Evolutionary conservation across 495 filamentous ascomycete genomes (phyloP).

Genomic region (Friedmanniomyces simplex): DNA sequence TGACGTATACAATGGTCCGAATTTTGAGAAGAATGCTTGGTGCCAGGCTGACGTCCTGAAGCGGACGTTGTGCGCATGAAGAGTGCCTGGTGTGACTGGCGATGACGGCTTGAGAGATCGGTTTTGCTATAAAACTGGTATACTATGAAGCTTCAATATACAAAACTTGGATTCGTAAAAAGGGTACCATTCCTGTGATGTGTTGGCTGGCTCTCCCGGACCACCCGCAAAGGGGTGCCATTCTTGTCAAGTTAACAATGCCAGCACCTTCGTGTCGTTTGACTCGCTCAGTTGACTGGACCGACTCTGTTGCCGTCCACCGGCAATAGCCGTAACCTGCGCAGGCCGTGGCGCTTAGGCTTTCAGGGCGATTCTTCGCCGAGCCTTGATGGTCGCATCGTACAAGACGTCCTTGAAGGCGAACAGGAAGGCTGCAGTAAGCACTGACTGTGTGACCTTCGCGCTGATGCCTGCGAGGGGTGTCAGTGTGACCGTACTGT

Average conservation of each 20-base stretch:
- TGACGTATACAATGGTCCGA: slow-evolving; percentile 21
- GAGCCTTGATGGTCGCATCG: slow-evolving; percentile 46
- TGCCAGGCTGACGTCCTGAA: slow-evolving; percentile 25
- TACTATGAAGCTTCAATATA: too few species aligned
- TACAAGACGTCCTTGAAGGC: slow-evolving; percentile 92
- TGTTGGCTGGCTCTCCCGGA: too few species aligned
- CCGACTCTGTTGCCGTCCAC: too few species aligned
- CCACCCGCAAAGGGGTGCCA: too few species aligned
- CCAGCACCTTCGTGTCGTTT: too few species aligned
- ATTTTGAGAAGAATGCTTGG: slow-evolving; percentile 20
- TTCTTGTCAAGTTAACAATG: too few species aligned
- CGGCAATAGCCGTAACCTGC: neutral
- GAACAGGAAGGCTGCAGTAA: slow-evolving; percentile 94
- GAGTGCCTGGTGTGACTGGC: too few species aligned
- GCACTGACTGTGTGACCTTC: slow-evolving; percentile 90
- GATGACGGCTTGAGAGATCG: too few species aligned
- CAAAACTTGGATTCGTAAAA: too few species aligned
- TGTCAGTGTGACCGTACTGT: neutral
- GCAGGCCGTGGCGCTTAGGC: neutral
- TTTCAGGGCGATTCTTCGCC: slow-evolving; percentile 37
- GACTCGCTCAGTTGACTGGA: too few species aligned
- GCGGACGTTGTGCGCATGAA: slow-evolving; percentile 7
- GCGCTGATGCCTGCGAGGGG: slow-evolving; percentile 65
- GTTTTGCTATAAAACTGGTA: too few species aligned
- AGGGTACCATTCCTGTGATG: too few species aligned